Percentiles rank a stretch among this genome's conserved stretches.
phyloP scores from a whole-genome alignment of 1,139 yeast species.

The Kodamaea anthophila region DNA sequence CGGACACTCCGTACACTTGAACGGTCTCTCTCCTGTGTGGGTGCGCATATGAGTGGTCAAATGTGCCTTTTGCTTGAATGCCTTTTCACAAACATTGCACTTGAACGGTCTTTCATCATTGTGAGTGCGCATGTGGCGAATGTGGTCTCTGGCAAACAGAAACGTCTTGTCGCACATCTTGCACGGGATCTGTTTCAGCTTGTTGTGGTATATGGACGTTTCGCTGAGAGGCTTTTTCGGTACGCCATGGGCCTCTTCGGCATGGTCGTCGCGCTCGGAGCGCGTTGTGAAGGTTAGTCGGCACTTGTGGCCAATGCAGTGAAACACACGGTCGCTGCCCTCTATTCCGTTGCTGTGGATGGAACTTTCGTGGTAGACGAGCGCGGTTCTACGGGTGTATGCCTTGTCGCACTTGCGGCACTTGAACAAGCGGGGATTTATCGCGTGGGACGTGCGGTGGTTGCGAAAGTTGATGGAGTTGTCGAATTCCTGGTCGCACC shows the following conservation, averaged over 20 bases:
- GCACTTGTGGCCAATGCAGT: slow-evolving; percentile 9
- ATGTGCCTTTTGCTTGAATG: slow-evolving; percentile 83
- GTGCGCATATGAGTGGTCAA: slow-evolving; percentile 77
- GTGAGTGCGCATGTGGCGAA: slow-evolving; percentile 19
- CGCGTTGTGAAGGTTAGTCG: slow-evolving; percentile 8
- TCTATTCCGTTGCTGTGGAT: slow-evolving; percentile 8
- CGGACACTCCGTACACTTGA: slow-evolving; percentile 59
- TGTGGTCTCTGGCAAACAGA: slow-evolving; percentile 17
- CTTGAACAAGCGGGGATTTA: slow-evolving; percentile 8
- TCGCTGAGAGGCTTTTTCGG: slow-evolving; percentile 2
- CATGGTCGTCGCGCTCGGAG: slow-evolving; percentile 8
- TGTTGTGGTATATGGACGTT: slow-evolving; percentile 9
- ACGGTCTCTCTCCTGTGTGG: slow-evolving; percentile 81
- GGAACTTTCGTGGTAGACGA: slow-evolving; percentile 10
- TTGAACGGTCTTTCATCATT: slow-evolving; percentile 22
- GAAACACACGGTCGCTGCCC: slow-evolving; percentile 9
- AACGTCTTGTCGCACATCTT: slow-evolving; percentile 12
- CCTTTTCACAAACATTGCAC: slow-evolving; percentile 17
- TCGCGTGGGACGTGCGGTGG: slow-evolving; percentile 9
- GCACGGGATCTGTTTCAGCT: slow-evolving; percentile 13
- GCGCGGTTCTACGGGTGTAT: slow-evolving; percentile 10
- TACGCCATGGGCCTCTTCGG: slow-evolving; percentile 6
- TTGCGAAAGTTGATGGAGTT: slow-evolving; percentile 8
- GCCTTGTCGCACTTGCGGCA: slow-evolving; percentile 10
- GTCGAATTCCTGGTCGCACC: slow-evolving; percentile 3